A percentile compares a stretch with the other conserved stretches of the same genome.
phyloP scores from a whole-genome alignment of 176 grass and related monocot genomes.

The Bolboschoenus planiculmis region DNA sequence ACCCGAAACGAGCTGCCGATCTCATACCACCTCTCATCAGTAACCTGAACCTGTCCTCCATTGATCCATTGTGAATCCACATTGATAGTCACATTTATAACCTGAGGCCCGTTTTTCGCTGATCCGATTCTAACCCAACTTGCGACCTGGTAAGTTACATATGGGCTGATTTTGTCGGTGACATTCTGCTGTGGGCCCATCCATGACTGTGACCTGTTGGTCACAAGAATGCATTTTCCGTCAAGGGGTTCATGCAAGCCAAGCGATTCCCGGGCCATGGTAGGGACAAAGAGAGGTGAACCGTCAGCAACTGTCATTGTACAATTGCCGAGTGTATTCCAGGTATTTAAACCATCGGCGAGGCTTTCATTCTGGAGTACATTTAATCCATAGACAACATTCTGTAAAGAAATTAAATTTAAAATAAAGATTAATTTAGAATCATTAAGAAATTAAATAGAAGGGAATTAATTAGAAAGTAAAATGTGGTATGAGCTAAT shows the following conservation, averaged over 20 bases:
- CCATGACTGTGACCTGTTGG: constrained; percentile 67
- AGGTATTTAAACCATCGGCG: constrained; percentile 38
- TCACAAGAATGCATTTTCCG: constrained; percentile 63
- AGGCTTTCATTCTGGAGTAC: constrained; percentile 60
- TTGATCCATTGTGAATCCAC: constrained; percentile 71
- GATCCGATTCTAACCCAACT: constrained; percentile 62
- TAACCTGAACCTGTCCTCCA: constrained; percentile 45
- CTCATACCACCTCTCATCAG: constrained; percentile 82
- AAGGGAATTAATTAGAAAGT: too few relatives aligned
- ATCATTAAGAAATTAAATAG: too few relatives aligned
- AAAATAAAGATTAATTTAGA: neutral
- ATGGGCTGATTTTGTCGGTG: constrained; percentile 42
- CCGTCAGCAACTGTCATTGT: constrained; percentile 44
- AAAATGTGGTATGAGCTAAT: neutral
- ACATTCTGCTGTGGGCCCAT: constrained; percentile 66
- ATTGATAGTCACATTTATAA: constrained; percentile 37
- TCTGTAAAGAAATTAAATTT: constrained; percentile 28
- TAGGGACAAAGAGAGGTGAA: constrained; percentile 50
- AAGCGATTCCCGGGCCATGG: constrained; percentile 56
- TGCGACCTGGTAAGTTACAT: constrained; percentile 76
- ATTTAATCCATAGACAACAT: constrained; percentile 63
- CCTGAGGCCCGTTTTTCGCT: constrained; percentile 27
- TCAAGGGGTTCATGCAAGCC: constrained; percentile 39
- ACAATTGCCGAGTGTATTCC: constrained; percentile 61
- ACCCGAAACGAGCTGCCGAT: constrained; percentile 64